Conservation (phyloP, 768 basidiomycete species). For the Pholiota conissans region DNA sequence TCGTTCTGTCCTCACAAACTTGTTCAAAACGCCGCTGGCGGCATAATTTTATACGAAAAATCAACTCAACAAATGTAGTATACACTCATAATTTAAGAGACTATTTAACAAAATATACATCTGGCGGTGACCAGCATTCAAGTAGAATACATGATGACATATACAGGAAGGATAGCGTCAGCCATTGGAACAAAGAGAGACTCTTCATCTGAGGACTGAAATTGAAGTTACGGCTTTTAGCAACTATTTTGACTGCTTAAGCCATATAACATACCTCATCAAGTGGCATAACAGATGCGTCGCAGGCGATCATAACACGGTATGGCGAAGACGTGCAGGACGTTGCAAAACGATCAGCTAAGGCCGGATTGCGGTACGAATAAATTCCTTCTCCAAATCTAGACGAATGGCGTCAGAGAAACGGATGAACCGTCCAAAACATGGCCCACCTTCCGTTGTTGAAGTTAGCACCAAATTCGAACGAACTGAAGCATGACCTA, state of each 20-base stretch:
- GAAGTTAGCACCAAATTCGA: conserved; percentile 54
- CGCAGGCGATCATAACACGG: conserved; percentile 64
- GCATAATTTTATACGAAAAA: conserved; percentile 27
- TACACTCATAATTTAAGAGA: background rate
- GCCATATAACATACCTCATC: conserved; percentile 25
- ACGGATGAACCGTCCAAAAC: background rate
- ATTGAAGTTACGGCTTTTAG: background rate
- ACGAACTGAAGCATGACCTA: conserved; percentile 54
- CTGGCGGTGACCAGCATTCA: too few species aligned
- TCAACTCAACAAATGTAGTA: background rate
- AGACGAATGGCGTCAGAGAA: background rate
- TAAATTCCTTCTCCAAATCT: conserved; percentile 65
- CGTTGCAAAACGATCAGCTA: conserved; percentile 61
- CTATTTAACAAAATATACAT: background rate
- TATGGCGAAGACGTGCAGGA: conserved; percentile 68
- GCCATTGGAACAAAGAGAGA: conserved; percentile 52
- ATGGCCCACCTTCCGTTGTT: conserved; percentile 55
- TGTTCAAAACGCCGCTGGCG: conserved; percentile 51
- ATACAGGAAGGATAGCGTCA: conserved; percentile 59
- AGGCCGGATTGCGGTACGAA: conserved; percentile 57
- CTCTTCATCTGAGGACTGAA: conserved; percentile 34
- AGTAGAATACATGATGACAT: conserved; percentile 56
- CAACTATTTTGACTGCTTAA: background rate
- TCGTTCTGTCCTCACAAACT: conserved; percentile 32
- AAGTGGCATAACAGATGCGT: conserved; percentile 43